Evolutionary conservation across 164 flowering plant genomes (phyloP).

Genomic region (Platanus orientalis): DNA sequence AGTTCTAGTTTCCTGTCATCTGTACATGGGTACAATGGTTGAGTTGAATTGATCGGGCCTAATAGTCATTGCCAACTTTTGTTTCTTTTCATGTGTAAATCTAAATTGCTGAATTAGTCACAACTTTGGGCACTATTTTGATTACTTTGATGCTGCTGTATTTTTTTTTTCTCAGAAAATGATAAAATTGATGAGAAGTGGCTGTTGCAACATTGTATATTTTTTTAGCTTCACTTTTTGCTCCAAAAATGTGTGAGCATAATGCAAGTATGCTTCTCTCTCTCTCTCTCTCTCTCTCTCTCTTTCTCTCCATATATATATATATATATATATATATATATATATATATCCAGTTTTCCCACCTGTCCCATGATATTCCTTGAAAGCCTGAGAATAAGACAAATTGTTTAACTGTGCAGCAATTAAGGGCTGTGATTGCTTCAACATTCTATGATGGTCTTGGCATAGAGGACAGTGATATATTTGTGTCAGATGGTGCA

Average conservation of each 20-base stretch:
- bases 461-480: conserved; percentile 72
- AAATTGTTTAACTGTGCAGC: conserved; percentile 39
- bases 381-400: not conserved
- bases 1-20: too few species aligned
- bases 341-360: not conserved
- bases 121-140: too few species aligned
- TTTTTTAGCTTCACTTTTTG: too few species aligned
- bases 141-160: too few species aligned
- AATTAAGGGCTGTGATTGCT: conserved; percentile 71
- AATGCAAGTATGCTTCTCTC: too few species aligned
- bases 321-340: not conserved
- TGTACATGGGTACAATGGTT: too few species aligned
- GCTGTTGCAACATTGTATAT: too few species aligned
- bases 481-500: conserved; percentile 98
- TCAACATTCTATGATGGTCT: conserved; percentile 56
- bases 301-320: not conserved
- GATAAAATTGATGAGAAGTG: too few species aligned
- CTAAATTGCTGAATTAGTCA: not conserved
- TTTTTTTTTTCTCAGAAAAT: too few species aligned
- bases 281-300: not conserved
- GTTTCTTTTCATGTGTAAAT: not conserved
- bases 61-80: not conserved
- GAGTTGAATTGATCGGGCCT: too few species aligned
- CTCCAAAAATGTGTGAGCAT: too few species aligned
- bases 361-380: not conserved